These are phyloP conservation scores for Apophysomyces ossiformis DNA, from an alignment of 371 early-diverging fungal species.

Conservation along the genomic window DNA sequence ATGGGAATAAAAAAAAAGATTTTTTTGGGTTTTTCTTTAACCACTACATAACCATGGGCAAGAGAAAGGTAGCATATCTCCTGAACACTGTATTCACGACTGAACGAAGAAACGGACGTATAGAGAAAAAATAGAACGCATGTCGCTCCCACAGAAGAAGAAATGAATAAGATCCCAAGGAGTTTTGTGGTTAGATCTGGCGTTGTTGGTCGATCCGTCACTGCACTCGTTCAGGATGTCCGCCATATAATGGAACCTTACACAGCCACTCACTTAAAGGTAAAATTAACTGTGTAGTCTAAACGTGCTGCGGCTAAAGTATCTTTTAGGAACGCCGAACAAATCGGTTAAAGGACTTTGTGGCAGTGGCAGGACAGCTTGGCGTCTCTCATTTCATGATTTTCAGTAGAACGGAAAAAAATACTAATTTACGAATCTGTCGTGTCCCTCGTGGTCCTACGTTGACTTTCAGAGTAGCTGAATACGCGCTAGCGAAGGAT, in stretches of 20 bases:
- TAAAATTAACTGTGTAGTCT: slow-evolving; percentile 11
- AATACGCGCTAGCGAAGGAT: slow-evolving; percentile 88
- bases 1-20: not conserved
- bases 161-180: slow-evolving; percentile 73
- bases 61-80: not conserved
- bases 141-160: slow-evolving; percentile 48
- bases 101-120: not conserved
- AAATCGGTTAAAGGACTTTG: slow-evolving; percentile 94
- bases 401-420: slow-evolving; percentile 84
- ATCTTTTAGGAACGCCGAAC: slow-evolving; percentile 76
- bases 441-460: slow-evolving; percentile 95
- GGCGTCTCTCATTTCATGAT: slow-evolving; percentile 89
- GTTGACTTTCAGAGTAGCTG: slow-evolving; percentile 83
- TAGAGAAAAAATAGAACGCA: slow-evolving; percentile 66
- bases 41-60: not conserved
- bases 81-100: not conserved
- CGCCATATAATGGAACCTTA: slow-evolving; percentile 93
- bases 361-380: slow-evolving; percentile 85
- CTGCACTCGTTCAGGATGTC: slow-evolving; percentile 82
- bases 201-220: slow-evolving; percentile 74
- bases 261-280: slow-evolving; percentile 46
- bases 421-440: slow-evolving; percentile 85
- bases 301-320: slow-evolving; percentile 1
- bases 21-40: not conserved
- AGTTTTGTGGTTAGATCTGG: slow-evolving; percentile 95